phyloP scores from a whole-genome alignment of 129 eudicot species.

The Gnaphalium uliginosum region DNA sequence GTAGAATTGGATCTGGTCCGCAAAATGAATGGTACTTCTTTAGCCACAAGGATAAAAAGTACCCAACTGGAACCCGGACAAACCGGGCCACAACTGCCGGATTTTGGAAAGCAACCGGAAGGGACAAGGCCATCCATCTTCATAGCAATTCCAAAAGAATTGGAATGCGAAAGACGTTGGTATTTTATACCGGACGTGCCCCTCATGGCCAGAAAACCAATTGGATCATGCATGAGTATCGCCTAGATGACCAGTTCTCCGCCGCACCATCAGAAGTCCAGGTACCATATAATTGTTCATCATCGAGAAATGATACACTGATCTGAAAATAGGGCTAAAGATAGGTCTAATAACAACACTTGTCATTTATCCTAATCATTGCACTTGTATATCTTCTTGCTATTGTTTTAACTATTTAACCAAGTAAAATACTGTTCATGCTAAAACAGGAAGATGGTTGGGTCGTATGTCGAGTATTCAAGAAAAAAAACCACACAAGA shows the following conservation, averaged over 20 bases:
- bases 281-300: conserved; percentile 31
- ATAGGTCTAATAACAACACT: no score
- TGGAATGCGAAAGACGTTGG: conserved; percentile 87
- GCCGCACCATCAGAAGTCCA: conserved; percentile 46
- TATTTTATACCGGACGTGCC: conserved; percentile 86
- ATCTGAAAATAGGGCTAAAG: background rate
- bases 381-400: background rate
- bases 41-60: conserved; percentile 94
- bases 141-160: conserved; percentile 55
- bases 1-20: conserved; percentile 83
- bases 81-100: conserved; percentile 86
- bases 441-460: conserved; percentile 84
- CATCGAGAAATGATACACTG: background rate
- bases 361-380: no score
- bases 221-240: conserved; percentile 97
- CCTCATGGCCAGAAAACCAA: conserved; percentile 93
- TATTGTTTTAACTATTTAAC: background rate
- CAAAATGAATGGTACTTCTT: conserved; percentile 90
- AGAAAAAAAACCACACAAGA: conserved; percentile 65
- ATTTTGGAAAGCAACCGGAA: conserved; percentile 92
- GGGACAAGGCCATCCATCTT: conserved; percentile 78
- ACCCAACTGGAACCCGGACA: conserved; percentile 86
- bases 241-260: conserved; percentile 61
- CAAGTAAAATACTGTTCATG: background rate
- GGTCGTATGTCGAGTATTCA: conserved; percentile 93